Evolutionary conservation across 2,329 filamentous ascomycete species (phyloP).

Genomic region (Aspergillaceae sp.): DNA sequence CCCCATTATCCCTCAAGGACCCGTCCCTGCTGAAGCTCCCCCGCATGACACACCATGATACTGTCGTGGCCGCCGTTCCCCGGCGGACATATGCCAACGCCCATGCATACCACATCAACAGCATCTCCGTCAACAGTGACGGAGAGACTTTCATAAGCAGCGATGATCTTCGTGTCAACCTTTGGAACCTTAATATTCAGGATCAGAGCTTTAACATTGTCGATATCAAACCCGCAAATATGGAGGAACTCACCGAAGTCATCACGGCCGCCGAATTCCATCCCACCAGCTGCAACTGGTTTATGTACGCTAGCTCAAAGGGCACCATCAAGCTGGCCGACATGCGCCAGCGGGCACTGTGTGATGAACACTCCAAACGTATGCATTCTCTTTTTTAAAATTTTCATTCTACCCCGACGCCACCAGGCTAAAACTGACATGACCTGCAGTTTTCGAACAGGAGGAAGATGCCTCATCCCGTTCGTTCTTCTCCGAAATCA

Average conservation of each 20-base stretch:
- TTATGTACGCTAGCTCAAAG: constrained; percentile 99
- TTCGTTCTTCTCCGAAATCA: constrained; percentile 99
- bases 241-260: constrained; percentile 98
- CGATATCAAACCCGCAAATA: constrained; percentile 98
- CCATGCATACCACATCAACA: constrained; percentile 99
- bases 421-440: constrained; percentile 8
- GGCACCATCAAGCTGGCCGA: constrained; percentile 98
- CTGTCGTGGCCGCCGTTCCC: constrained; percentile 91
- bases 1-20: constrained; percentile 67
- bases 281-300: constrained; percentile 96
- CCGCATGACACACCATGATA: constrained; percentile 94
- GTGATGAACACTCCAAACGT: constrained; percentile 94
- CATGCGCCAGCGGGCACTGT: constrained; percentile 94
- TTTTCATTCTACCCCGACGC: background rate
- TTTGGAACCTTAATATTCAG: constrained; percentile 99
- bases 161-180: constrained; percentile 92
- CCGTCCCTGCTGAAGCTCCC: constrained; percentile 83
- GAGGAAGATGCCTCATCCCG: constrained; percentile 95
- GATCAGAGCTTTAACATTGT: constrained; percentile 99
- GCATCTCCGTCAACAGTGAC: constrained; percentile 99
- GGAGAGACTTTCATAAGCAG: constrained; percentile 99
- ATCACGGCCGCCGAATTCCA: constrained; percentile 98
- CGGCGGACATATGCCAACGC: constrained; percentile 96
- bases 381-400: constrained; percentile 30
- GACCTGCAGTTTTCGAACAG: constrained; percentile 79